phyloP scores from a whole-genome alignment of 2,329 filamentous ascomycete genomes.

The Gnomoniopsis smithogilvyi region DNA sequence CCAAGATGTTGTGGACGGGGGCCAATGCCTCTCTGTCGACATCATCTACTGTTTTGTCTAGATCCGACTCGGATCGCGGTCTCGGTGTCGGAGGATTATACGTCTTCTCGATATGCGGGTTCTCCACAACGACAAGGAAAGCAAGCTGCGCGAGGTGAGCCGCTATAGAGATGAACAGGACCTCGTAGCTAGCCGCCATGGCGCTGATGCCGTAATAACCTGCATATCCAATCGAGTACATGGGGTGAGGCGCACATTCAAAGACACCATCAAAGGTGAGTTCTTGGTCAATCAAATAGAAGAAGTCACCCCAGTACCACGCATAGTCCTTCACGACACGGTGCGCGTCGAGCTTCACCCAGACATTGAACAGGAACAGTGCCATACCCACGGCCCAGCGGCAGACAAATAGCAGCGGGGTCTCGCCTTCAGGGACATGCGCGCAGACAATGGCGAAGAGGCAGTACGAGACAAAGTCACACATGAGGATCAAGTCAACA shows the following conservation, averaged over 20 bases:
- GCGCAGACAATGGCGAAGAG: slow-evolving; percentile 90
- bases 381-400: slow-evolving; percentile 78
- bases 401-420: slow-evolving; percentile 60
- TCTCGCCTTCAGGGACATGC: slow-evolving; percentile 71
- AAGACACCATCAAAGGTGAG: slow-evolving; percentile 98
- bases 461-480: slow-evolving; percentile 96
- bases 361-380: slow-evolving; percentile 90
- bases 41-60: slow-evolving; percentile 23
- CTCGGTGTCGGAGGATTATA: slow-evolving; percentile 88
- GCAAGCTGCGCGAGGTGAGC: slow-evolving; percentile 93
- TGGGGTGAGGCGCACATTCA: slow-evolving; percentile 97
- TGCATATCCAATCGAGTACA: slow-evolving; percentile 98
- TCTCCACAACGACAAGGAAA: slow-evolving; percentile 89
- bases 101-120: slow-evolving; percentile 95
- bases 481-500: slow-evolving; percentile 97
- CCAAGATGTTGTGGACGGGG: slow-evolving; percentile 79
- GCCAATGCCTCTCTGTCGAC: slow-evolving; percentile 42
- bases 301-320: slow-evolving; percentile 99
- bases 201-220: slow-evolving; percentile 98
- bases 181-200: slow-evolving; percentile 97
- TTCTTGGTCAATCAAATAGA: slow-evolving; percentile 96
- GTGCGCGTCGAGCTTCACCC: slow-evolving; percentile 98
- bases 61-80: slow-evolving; percentile 40
- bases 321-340: slow-evolving; percentile 98
- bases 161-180: slow-evolving; percentile 93